Percentiles rank a stretch among this genome's conserved stretches.
phyloP scores from a whole-genome alignment of 2,329 filamentous ascomycete species.

The Fusarium vanettenii region DNA sequence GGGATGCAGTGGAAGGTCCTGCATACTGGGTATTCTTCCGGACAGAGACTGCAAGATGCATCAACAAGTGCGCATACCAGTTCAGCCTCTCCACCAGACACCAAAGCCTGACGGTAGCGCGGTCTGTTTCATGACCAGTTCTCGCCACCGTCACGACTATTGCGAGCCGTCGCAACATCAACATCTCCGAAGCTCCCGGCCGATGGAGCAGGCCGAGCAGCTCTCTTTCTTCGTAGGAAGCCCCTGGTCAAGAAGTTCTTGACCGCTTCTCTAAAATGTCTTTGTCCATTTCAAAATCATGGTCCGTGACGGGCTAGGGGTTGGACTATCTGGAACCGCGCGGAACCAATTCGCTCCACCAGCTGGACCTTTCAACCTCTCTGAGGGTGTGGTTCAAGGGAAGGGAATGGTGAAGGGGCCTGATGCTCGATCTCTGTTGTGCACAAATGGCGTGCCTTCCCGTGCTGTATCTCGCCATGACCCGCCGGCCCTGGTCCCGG shows the following conservation, averaged over 20 bases:
- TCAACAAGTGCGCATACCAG: background rate
- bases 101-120: constrained; percentile 17
- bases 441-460: constrained; percentile 39
- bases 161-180: constrained; percentile 6
- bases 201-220: constrained; percentile 1
- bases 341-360: constrained; percentile 1
- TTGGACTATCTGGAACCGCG: constrained; percentile 3
- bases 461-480: constrained; percentile 34
- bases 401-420: background rate
- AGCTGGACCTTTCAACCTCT: background rate
- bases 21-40: background rate
- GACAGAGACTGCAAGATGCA: background rate
- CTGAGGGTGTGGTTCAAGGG: background rate
- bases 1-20: background rate
- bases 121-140: constrained; percentile 33
- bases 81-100: background rate
- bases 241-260: constrained; percentile 7
- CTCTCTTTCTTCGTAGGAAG: background rate
- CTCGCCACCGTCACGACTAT: constrained; percentile 1
- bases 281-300: constrained; percentile 4
- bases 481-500: constrained; percentile 34
- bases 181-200: background rate
- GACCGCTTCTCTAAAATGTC: constrained; percentile 15
- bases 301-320: constrained; percentile 3
- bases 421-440: constrained; percentile 21